These are phyloP conservation scores for Echria macrotheca DNA, from an alignment of 495 filamentous ascomycete genomes.

Conservation along the genomic window DNA sequence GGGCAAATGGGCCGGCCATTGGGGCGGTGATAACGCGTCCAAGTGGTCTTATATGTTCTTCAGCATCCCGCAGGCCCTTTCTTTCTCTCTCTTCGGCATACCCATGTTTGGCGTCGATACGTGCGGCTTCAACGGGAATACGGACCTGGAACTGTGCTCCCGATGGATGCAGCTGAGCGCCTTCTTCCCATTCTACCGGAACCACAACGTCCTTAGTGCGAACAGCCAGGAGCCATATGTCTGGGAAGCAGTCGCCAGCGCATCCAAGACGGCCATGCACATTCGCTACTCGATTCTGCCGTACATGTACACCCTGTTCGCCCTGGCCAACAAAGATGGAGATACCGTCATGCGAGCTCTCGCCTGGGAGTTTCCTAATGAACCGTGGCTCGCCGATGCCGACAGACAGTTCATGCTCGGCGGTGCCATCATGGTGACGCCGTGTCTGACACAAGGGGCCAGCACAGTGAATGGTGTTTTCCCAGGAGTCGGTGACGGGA, in stretches of 20 bases:
- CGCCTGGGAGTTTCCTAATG: constrained; percentile 77
- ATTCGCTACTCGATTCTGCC: constrained; percentile 71
- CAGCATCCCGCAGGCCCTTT: constrained; percentile 74
- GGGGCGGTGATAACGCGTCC: constrained; percentile 78
- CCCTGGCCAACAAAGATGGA: constrained; percentile 61
- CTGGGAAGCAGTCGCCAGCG: constrained; percentile 65
- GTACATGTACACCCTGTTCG: constrained; percentile 79
- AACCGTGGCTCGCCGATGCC: constrained; percentile 60
- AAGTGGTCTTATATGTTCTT: constrained; percentile 67
- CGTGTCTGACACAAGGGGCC: constrained; percentile 63
- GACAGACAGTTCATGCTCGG: constrained; percentile 79
- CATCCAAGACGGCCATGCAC: constrained; percentile 61
- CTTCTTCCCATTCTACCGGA: constrained; percentile 87
- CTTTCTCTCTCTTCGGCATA: constrained; percentile 75
- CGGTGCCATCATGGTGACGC: constrained; percentile 61
- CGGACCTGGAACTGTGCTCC: constrained; percentile 69
- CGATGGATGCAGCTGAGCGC: constrained; percentile 84
- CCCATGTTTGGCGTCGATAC: constrained; percentile 86
- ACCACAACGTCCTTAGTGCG: constrained; percentile 65
- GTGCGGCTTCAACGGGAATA: constrained; percentile 73
- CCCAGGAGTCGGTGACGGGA: constrained; percentile 55
- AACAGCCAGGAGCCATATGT: constrained; percentile 69
- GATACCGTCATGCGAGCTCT: constrained; percentile 76
- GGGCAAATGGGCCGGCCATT: constrained; percentile 80
- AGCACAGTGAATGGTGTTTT: constrained; percentile 68